Base-by-base conservation (phyloP, 176 grass and related monocot species). In the Olyra latifolia region DNA sequence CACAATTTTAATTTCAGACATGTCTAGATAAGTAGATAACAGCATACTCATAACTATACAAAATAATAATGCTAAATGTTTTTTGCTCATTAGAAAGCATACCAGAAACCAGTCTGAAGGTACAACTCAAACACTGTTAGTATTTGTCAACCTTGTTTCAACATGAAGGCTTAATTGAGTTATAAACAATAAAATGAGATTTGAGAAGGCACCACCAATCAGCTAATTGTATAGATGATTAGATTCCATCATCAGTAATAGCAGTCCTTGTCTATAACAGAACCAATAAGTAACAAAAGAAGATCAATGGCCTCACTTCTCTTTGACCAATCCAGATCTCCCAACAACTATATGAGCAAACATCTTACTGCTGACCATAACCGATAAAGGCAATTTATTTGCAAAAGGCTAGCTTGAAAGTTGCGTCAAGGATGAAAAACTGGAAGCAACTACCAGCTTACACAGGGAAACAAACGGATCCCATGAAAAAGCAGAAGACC, bases 181-280 rank as follows among this genome's bases (percentile, higher is more conserved):
- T 80, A 73, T 69, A 83, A 69, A 69, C 61, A 80, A 69, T 80
- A 70, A 52, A 80, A 56, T 81, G 25, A 84, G 62, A 80, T 70
- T 13, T 45, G 15, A 76, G 10, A 69, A 70, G 38, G 10, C 9
- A 28, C 58, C 54, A 70, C 5, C 48, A 3, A 70, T 85, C 46
- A 80, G 15, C 70, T 76, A 85, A 40, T 68, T 75, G 24, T 64
- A 62, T 65, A 76, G n/a, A n/a, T n/a, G n/a, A n/a, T n/a, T n/a
- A n/a, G n/a, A 70, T 76, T 47, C 56, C 52, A 76, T 23, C 19
- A 50, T 73, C 43, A 20, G 61, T 62, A 74, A 66, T 32, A 60
- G 54, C 61, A 80, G 82, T 75, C 19, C 46, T 61, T 73, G 77
- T 82, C n/a, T 46, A 53, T 38, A 89, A 20, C 60, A 68, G 69